Evolutionary conservation across 2,329 filamentous ascomycete genomes (phyloP), one percentile per base, ranked within the genome.

Genomic region (Capronia americana): DNA sequence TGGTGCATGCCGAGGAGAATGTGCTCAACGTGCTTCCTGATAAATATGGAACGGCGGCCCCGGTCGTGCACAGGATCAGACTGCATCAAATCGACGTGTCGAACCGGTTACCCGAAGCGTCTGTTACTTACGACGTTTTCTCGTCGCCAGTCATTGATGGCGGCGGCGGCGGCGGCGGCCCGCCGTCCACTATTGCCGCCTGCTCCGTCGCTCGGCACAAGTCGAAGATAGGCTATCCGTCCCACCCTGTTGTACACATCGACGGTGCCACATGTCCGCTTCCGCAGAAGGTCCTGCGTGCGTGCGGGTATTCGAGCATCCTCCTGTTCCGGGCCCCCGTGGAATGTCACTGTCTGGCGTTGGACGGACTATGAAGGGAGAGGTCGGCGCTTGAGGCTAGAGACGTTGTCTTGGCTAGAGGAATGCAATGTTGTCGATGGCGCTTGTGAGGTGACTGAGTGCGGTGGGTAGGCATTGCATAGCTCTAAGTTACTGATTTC

Each of bases 231-330:
- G 32, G 44, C n/a, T 66, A 62, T 30, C 28, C 41, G n/a, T 46
- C 64, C 11, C 53, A 62, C 44, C 64, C 58, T 8, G 56, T 53
- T 12, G 54, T 66, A 28, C 26, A 66, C 44, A 62, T 57, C 48
- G 59, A 66, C 24, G 64, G 64, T n/a, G 64, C 38, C 10, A 62
- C 51, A 6, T 51, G 34, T 46, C 32, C 44, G 26, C 41, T 62
- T 23, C 28, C 58, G 30, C 51, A 44, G 20, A 66, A 66, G 41
- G 59, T 58, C 12, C 23, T 62, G 34, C 44, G 58, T 20, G 64
- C 58, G 4, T 66, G 58, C 30, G 58, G 64, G 5, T 66, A 66
- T 41, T 38, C 51, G 17, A 58, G 64, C 44, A 57, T 66, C 53
- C 54, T 57, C 4, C 32, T 66, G 5, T 66, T 57, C 44, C 53